Percentiles rank a stretch among this genome's conserved stretches.
These are phyloP conservation scores for Myriosclerotinia duriaeana DNA, from an alignment of 2,329 filamentous ascomycete genomes.

Conservation along the genomic window DNA sequence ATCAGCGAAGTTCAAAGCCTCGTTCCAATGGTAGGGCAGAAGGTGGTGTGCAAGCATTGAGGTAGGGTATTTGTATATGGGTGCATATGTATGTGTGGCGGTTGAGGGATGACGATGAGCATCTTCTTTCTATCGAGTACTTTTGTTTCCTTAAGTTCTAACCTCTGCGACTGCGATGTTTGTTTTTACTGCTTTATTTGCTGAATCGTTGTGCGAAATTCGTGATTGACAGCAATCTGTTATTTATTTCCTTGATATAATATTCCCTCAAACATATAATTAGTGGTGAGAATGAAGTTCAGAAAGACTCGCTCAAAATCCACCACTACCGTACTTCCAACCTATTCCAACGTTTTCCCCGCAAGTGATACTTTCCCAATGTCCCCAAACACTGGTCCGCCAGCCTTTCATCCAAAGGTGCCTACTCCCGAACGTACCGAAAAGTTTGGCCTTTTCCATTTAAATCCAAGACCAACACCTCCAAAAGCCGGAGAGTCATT, in stretches of 20 bases:
- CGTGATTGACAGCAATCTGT: neutral
- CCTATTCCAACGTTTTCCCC: neutral
- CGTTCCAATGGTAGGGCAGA: slow-evolving; percentile 16
- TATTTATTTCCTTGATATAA: neutral
- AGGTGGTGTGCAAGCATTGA: slow-evolving; percentile 4
- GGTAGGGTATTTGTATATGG: neutral
- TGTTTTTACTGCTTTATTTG: neutral
- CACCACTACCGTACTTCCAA: neutral
- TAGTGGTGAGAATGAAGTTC: neutral
- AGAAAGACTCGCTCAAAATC: neutral
- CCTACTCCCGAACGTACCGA: neutral
- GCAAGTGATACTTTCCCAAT: neutral
- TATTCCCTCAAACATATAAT: neutral
- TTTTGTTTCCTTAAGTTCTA: neutral
- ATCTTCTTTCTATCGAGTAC: neutral
- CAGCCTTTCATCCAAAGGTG: neutral
- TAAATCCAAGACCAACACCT: slow-evolving; percentile 3
- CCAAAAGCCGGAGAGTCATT: neutral
- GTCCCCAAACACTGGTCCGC: neutral
- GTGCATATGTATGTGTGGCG: neutral
- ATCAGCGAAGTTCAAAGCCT: neutral
- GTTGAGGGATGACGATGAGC: neutral
- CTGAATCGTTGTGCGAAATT: neutral
- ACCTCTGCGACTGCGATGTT: neutral
- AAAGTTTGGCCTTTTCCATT: slow-evolving; percentile 8